Conservation (phyloP, 441 rosid species). For the Gossypium lobatum region DNA sequence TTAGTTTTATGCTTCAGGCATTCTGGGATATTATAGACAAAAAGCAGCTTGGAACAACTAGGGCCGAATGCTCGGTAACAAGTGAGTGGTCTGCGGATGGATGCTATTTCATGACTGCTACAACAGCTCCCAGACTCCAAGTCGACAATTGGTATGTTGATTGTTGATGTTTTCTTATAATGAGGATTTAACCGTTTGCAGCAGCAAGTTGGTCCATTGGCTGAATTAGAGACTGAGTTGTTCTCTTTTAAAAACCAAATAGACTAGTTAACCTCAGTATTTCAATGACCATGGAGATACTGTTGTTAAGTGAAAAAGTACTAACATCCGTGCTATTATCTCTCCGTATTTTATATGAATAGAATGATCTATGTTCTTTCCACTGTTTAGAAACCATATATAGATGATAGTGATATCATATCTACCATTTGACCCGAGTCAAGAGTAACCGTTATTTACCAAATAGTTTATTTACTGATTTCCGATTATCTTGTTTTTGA, state of each 20-base stretch:
- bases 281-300: background rate
- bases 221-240: too few relatives aligned
- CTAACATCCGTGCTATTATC: background rate
- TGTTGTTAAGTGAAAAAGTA: background rate
- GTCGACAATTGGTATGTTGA: constrained; percentile 80
- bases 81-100: constrained; percentile 97
- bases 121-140: constrained; percentile 94
- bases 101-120: constrained; percentile 77
- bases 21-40: constrained; percentile 74
- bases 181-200: background rate
- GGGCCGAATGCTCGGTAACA: constrained; percentile 85
- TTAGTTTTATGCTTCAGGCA: constrained; percentile 42
- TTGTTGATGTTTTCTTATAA: background rate
- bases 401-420: background rate
- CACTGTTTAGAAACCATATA: background rate
- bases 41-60: constrained; percentile 65
- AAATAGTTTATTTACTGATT: background rate
- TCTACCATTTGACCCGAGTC: background rate
- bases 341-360: background rate
- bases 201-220: background rate
- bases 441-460: background rate
- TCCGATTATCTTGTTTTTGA: constrained; percentile 21
- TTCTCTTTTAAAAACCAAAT: too few relatives aligned
- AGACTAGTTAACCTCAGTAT: background rate
- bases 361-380: background rate